A percentile compares a stretch with the other conserved stretches of the same genome.
These are phyloP conservation scores for Sanguinoderma infundibulare DNA, from an alignment of 1,284 basidiomycete species.

Conservation along the genomic window DNA sequence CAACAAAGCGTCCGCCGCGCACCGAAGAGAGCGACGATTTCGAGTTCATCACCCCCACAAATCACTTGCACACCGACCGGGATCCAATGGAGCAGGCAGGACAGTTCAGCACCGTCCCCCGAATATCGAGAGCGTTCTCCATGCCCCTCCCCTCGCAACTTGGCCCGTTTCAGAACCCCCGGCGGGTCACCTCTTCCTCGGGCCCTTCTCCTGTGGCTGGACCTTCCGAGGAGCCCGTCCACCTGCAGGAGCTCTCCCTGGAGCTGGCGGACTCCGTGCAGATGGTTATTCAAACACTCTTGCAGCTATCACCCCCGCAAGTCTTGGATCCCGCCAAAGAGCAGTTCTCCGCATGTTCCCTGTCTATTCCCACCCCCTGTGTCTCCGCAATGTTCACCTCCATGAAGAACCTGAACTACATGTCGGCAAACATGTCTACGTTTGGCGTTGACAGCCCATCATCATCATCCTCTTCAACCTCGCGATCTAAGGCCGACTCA, in stretches of 20 bases:
- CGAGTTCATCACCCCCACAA: constrained; percentile 41
- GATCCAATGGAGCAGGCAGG: constrained; percentile 39
- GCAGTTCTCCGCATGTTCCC: constrained; percentile 85
- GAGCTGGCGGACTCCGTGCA: constrained; percentile 90
- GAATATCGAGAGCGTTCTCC: constrained; percentile 71
- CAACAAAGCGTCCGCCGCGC: constrained; percentile 31
- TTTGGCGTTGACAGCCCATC: constrained; percentile 27
- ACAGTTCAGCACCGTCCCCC: constrained; percentile 42
- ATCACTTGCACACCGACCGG: constrained; percentile 37
- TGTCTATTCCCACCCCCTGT: constrained; percentile 84
- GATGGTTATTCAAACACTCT: constrained; percentile 85
- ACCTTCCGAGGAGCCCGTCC: constrained; percentile 40
- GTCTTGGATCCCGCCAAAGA: constrained; percentile 91
- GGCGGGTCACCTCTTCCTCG: constrained; percentile 37
- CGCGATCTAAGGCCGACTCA: constrained; percentile 10
- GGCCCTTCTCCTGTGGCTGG: constrained; percentile 23
- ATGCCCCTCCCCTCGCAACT: constrained; percentile 75
- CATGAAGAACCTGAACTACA: constrained; percentile 91
- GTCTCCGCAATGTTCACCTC: constrained; percentile 87
- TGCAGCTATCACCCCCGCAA: constrained; percentile 87
- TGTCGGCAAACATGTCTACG: constrained; percentile 76
- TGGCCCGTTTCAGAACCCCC: constrained; percentile 67
- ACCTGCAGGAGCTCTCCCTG: constrained; percentile 68
- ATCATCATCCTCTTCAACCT: constrained; percentile 10
- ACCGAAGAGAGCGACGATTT: constrained; percentile 35